These are phyloP conservation scores for Psilocybe mexicana DNA, from an alignment of 1,284 basidiomycete genomes.

Conservation along the genomic window DNA sequence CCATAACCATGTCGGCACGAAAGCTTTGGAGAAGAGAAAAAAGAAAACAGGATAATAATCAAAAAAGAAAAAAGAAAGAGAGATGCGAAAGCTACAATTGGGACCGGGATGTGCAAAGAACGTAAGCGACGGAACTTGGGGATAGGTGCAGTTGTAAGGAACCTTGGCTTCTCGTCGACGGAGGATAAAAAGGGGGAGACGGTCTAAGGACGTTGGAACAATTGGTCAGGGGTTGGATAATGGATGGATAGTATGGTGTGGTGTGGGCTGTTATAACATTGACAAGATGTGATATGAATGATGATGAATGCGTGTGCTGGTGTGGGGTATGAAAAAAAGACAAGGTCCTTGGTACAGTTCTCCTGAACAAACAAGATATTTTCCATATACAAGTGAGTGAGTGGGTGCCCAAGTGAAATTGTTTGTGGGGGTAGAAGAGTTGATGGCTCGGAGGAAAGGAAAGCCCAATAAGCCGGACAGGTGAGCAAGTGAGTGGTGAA, in stretches of 20 bases:
- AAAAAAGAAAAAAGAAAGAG: slow-evolving; percentile 3
- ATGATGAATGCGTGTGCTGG: not conserved
- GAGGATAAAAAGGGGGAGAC: not conserved
- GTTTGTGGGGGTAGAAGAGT: too few relatives aligned
- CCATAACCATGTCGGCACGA: too few relatives aligned
- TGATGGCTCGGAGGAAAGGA: too few relatives aligned
- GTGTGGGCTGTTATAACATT: not conserved
- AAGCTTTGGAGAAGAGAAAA: too few relatives aligned
- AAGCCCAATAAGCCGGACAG: too few relatives aligned
- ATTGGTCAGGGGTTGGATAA: too few relatives aligned
- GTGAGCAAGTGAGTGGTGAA: not conserved
- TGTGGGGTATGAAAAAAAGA: not conserved
- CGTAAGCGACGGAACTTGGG: slow-evolving; percentile 4
- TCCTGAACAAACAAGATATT: slow-evolving; percentile 5
- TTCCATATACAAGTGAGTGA: slow-evolving; percentile 9
- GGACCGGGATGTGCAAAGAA: not conserved
- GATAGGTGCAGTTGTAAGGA: not conserved
- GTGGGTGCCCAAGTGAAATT: not conserved
- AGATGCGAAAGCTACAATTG: not conserved
- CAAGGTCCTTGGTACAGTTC: slow-evolving; percentile 7
- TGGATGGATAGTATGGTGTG: not conserved
- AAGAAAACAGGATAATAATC: too few relatives aligned
- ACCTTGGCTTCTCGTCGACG: too few relatives aligned
- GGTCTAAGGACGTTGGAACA: not conserved
- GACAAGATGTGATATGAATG: not conserved